Conservation (phyloP, 768 basidiomycete species). For the Sporobolomyces phaffii region DNA sequence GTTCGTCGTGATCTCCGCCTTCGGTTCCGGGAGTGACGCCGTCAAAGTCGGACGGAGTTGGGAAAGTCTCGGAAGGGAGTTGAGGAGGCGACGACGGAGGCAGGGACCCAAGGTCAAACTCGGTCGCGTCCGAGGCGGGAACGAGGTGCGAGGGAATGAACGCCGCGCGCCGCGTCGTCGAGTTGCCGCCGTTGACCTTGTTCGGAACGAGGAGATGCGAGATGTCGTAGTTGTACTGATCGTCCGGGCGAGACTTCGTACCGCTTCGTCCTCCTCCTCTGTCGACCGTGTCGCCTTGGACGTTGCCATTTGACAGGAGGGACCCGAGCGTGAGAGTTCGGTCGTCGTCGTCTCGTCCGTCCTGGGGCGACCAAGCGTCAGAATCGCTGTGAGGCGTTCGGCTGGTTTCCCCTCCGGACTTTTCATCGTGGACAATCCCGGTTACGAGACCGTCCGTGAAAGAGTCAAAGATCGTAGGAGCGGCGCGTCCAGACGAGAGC, state of each 20-base stretch:
- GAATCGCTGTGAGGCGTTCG: conserved; percentile 23
- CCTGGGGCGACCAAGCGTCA: conserved; percentile 23
- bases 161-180: conserved; percentile 9
- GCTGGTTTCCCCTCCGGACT: neutral
- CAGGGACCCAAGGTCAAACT: conserved; percentile 29
- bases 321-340: conserved; percentile 19
- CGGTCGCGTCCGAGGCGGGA: conserved; percentile 29
- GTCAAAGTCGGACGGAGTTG: conserved; percentile 34
- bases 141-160: conserved; percentile 20
- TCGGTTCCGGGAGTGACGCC: conserved; percentile 36
- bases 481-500: conserved; percentile 16
- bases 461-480: conserved; percentile 37
- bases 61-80: conserved; percentile 30
- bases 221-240: neutral
- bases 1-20: conserved; percentile 24
- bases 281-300: too few species aligned
- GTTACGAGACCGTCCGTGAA: conserved; percentile 37
- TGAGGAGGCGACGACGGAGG: conserved; percentile 33
- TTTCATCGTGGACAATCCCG: neutral
- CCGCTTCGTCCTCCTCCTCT: neutral
- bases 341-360: neutral
- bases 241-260: neutral
- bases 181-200: neutral
- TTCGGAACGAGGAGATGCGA: neutral
- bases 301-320: too few species aligned